Base-by-base conservation (phyloP, 2,329 filamentous ascomycete genomes). In the Aspergillus terreus region DNA sequence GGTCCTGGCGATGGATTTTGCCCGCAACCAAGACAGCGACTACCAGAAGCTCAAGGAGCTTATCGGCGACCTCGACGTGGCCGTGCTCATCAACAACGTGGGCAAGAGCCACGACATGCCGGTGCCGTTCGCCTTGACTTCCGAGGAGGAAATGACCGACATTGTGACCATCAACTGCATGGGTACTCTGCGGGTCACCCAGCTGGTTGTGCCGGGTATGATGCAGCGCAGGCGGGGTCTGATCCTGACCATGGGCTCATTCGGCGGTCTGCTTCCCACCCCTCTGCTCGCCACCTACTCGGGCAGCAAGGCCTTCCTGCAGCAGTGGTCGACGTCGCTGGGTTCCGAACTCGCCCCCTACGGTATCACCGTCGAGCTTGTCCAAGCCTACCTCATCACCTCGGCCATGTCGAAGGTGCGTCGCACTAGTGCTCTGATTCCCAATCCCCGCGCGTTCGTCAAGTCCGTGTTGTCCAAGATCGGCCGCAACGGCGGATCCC, bases 381-480 rank as follows among this genome's bases (percentile, higher is more conserved):
- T 95, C 25, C 82, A 97, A 61, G 91, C 88, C 62, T 95, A 99
- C 71, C 83, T 99, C 44, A 89, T 99, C 64, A 95, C 91, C 4
- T 92, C 90, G 1, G 90, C 92, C 65, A 99, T 99, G 94, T 92
- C 88, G 74, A 99, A 99, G 81, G 84, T 99, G 63, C 87, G 90
- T 63, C 87, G 86, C 51, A 78, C 90, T 0, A 92, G 83, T 57
- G 73, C 85, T 43, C 76, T 91, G 51, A 87, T 97, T 43, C 94
- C 94, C 9, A 90, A 81, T 53, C 88, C 92, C 12, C 87, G 86
- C 69, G 77, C 80, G 49, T 97, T 97, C 70, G 94, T 99, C 51
- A 83, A 82, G 63, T 78, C 88, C 6, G 83, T 87, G 0, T 76
- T 99, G 52, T 76, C 81, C 57, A 96, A 94, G 78, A 81, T 99